Conservation (phyloP, 1,139 yeast species). For the Lodderomyces theae region DNA sequence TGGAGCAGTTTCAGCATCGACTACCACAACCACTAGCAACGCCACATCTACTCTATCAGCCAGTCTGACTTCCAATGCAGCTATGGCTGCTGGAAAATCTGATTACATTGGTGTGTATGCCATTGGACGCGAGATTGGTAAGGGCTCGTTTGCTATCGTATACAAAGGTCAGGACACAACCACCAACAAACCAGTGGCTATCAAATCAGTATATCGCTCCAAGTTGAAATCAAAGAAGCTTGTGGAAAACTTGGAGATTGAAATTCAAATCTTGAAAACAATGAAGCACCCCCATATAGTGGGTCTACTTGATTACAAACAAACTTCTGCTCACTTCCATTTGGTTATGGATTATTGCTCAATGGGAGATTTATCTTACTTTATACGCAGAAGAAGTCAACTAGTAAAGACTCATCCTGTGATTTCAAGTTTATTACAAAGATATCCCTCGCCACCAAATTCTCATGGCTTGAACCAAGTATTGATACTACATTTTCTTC, state of each 20-base stretch:
- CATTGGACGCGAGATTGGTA: slow-evolving; percentile 49
- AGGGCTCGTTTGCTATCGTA: slow-evolving; percentile 51
- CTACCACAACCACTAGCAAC: slow-evolving; percentile 5
- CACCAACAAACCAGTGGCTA: slow-evolving; percentile 42
- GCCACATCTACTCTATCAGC: not conserved
- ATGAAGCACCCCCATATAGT: slow-evolving; percentile 94
- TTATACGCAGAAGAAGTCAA: slow-evolving; percentile 74
- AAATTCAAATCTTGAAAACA: slow-evolving; percentile 79
- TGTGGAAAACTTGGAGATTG: slow-evolving; percentile 86
- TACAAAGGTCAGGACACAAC: slow-evolving; percentile 43
- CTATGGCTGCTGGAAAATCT: not conserved
- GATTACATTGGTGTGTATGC: slow-evolving; percentile 30
- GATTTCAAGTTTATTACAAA: slow-evolving; percentile 67
- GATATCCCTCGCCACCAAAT: slow-evolving; percentile 80
- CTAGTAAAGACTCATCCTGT: slow-evolving; percentile 75
- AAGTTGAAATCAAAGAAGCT: slow-evolving; percentile 82
- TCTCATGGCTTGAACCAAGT: slow-evolving; percentile 78
- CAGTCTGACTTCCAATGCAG: not conserved
- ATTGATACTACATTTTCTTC: slow-evolving; percentile 77
- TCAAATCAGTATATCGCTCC: slow-evolving; percentile 77
- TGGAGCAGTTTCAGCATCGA: not conserved
- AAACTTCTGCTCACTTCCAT: slow-evolving; percentile 77
- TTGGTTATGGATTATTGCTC: slow-evolving; percentile 97
- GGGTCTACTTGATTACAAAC: slow-evolving; percentile 74
- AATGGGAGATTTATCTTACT: slow-evolving; percentile 86